These are phyloP conservation scores for Stipa capillata DNA, from an alignment of 176 grass and related monocot species.

Conservation along the genomic window DNA sequence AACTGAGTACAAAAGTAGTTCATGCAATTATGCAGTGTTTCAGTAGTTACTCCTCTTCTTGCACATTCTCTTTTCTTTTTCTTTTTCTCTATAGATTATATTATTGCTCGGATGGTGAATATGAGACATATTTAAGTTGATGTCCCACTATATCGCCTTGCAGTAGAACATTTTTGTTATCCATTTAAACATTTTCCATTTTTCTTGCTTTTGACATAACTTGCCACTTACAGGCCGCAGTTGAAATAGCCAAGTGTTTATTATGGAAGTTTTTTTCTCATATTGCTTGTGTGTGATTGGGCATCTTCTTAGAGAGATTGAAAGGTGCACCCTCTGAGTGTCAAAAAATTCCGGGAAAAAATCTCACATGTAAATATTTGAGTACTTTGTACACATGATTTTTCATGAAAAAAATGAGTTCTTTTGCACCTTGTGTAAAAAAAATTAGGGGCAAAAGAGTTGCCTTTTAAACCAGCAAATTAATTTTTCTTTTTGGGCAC, in stretches of 20 bases:
- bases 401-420: too few relatives aligned
- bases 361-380: too few relatives aligned
- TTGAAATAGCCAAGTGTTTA: background rate
- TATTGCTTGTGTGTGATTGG: background rate
- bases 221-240: background rate
- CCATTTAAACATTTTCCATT: background rate
- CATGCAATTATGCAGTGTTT: too few relatives aligned
- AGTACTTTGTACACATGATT: too few relatives aligned
- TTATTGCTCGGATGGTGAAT: background rate
- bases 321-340: too few relatives aligned
- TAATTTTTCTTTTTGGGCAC: too few relatives aligned
- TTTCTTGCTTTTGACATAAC: background rate
- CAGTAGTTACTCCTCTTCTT: background rate
- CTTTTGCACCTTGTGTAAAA: too few relatives aligned
- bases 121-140: background rate
- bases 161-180: too few relatives aligned
- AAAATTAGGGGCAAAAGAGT: too few relatives aligned
- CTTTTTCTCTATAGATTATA: background rate
- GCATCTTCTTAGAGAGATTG: background rate
- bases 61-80: background rate
- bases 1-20: too few relatives aligned
- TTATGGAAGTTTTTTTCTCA: background rate
- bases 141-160: background rate
- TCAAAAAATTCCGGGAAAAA: too few relatives aligned
- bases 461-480: too few relatives aligned